Conservation (phyloP, 1,284 basidiomycete species). For the Microstroma glucosiphilum region DNA sequence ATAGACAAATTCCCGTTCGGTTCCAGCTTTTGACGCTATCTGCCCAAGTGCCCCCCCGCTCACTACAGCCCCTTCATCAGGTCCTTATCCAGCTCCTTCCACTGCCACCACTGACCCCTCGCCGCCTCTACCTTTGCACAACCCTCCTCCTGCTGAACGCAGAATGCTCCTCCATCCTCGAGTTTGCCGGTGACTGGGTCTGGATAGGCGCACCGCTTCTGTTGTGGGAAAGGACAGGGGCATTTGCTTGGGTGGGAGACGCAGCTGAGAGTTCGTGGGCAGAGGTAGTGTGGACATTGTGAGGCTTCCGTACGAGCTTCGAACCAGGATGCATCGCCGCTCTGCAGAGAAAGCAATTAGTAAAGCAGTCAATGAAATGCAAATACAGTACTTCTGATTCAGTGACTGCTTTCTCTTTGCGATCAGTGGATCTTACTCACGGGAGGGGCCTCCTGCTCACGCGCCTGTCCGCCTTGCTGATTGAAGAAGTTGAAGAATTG, state of each 20-base stretch:
- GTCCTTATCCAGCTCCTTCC: constrained; percentile 1
- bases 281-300: constrained; percentile 28
- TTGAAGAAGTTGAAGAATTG: constrained; percentile 41
- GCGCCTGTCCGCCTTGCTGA: constrained; percentile 17
- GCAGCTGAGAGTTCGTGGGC: constrained; percentile 41
- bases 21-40: too few species aligned
- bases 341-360: constrained; percentile 14
- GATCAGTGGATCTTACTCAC: constrained; percentile 19
- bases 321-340: constrained; percentile 38
- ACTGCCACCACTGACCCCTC: neutral
- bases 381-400: neutral
- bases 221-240: constrained; percentile 41
- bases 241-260: constrained; percentile 39
- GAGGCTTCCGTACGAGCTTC: constrained; percentile 32
- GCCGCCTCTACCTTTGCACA: constrained; percentile 1
- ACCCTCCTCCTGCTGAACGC: constrained; percentile 22
- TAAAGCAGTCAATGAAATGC: neutral
- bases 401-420: neutral
- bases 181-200: constrained; percentile 21
- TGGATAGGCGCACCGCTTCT: constrained; percentile 31
- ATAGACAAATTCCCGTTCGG: too few species aligned
- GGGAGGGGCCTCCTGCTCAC: constrained; percentile 35
- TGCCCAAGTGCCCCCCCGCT: neutral
- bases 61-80: neutral
- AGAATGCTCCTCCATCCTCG: constrained; percentile 32